Base-by-base conservation (phyloP, 495 filamentous ascomycete genomes). In the Margaritispora aquatica region DNA sequence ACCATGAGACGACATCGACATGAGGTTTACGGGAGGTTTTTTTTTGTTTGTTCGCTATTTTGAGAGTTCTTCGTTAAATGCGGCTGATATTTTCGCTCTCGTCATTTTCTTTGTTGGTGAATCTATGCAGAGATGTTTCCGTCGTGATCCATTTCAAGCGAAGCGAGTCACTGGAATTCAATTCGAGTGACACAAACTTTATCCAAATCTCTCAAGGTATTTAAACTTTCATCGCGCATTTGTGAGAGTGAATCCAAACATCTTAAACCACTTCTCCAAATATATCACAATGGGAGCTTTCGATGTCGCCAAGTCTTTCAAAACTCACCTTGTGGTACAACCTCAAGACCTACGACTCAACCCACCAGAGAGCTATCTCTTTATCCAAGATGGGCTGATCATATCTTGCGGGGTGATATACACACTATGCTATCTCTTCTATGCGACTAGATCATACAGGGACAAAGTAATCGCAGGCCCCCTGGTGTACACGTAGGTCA, bases 331-430 rank as follows among this genome's bases (percentile, higher is more conserved):
- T 36, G 27, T 54, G 19, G 51, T 54, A 7, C 51, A 54, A 27
- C 27, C 51, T 34, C 19, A 23, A 29, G 51, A 54, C 21, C 19
- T 27, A 2, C 51, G 51, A 4, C 19, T 54, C 2, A 54, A 54
- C 19, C 51, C 51, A 20, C 51, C 51, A 2, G 51, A 54, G 34
- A 54, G 51, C 51, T 54, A 54, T 34, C 19, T 29, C 5, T 54
- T 54, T 36, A 21, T 54, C 21, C 51, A 54, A 34, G 51, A 54
- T 21, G 23, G 23, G 17, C 21, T 54, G 8, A 54, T 54, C 5
- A 54, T 54, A 31, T 20, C 24, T 13, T 54, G 51, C 34, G 51
- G 51, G 1, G 10, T 54, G 7, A 23, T 54, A 8, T 54, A 54
- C 21, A 2, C 51, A 17, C 19, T 54, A 5, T 54, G 51, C 19